These are phyloP conservation scores for Geranomyces michiganensis DNA, from an alignment of 192 early-diverging fungal genomes.

Conservation along the genomic window DNA sequence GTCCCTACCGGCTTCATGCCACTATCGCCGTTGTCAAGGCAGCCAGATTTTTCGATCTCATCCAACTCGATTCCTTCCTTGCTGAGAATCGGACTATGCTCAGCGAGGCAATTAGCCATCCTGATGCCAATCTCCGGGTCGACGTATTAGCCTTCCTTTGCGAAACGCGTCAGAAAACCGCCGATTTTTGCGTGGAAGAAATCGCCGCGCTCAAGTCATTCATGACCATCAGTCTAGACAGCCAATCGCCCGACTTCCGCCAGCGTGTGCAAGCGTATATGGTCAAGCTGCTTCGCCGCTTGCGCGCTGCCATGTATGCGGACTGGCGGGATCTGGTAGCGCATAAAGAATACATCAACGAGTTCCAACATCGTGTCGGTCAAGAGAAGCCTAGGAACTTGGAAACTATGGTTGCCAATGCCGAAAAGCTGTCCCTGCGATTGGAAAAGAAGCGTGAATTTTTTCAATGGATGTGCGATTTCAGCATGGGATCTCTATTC, in stretches of 20 bases:
- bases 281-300: slow-evolving; percentile 39
- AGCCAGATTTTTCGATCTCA: slow-evolving; percentile 58
- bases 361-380: not conserved
- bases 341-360: slow-evolving; percentile 29
- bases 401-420: slow-evolving; percentile 8
- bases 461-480: slow-evolving; percentile 64
- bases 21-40: slow-evolving; percentile 61
- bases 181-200: slow-evolving; percentile 64
- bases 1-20: slow-evolving; percentile 45
- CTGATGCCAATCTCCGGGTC: slow-evolving; percentile 70
- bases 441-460: slow-evolving; percentile 57
- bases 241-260: slow-evolving; percentile 79
- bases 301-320: slow-evolving; percentile 44
- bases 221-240: slow-evolving; percentile 70
- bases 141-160: slow-evolving; percentile 82
- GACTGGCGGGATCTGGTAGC: slow-evolving; percentile 40
- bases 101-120: slow-evolving; percentile 68
- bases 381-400: not conserved
- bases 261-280: slow-evolving; percentile 61
- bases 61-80: slow-evolving; percentile 41
- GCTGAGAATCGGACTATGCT: slow-evolving; percentile 38
- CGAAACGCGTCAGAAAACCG: slow-evolving; percentile 71
- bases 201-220: slow-evolving; percentile 67
- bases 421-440: slow-evolving; percentile 33
- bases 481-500: slow-evolving; percentile 60